Evolutionary conservation across 2,329 filamentous ascomycete genomes (phyloP).

Genomic region (Domatiomyces catenatus): DNA sequence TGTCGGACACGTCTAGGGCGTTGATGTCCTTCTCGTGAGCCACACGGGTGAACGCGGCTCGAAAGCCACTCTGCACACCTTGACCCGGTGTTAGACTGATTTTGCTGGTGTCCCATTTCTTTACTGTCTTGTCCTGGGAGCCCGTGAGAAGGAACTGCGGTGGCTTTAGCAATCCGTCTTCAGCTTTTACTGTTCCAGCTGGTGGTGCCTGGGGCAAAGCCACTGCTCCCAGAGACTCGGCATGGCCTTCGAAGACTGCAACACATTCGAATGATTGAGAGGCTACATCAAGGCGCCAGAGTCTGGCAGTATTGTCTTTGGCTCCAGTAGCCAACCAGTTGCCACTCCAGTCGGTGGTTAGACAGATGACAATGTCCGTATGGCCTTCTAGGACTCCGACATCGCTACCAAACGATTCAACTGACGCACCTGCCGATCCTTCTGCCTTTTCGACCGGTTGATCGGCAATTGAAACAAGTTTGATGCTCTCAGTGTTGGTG

Average conservation of each 20-base stretch:
- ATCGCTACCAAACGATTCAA: conserved; percentile 60
- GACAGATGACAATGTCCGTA: conserved; percentile 84
- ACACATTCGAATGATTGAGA: conserved; percentile 65
- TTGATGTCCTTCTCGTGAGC: conserved; percentile 99
- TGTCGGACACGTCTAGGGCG: conserved; percentile 65
- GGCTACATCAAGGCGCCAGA: conserved; percentile 73
- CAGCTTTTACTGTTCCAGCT: conserved; percentile 53
- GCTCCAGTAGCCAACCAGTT: conserved; percentile 92
- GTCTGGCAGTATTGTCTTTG: conserved; percentile 84
- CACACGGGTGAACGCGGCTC: conserved; percentile 72
- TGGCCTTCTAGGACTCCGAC: conserved; percentile 76
- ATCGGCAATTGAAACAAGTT: conserved; percentile 57
- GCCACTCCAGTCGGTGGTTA: conserved; percentile 93
- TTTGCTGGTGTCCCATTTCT: conserved; percentile 72
- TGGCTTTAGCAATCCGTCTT: conserved; percentile 60
- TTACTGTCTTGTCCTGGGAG: conserved; percentile 88
- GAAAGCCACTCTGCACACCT: conserved; percentile 21
- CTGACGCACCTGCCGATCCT: conserved; percentile 13
- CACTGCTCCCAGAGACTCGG: conserved; percentile 84
- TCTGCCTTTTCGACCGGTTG: conserved; percentile 19
- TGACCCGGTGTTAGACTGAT: conserved; percentile 34
- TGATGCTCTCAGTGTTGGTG: conserved; percentile 86
- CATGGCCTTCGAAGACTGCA: conserved; percentile 74
- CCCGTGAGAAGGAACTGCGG: conserved; percentile 78
- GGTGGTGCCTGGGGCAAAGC: conserved; percentile 60